Conservation (phyloP, 2,329 filamentous ascomycete genomes). For the Trichoderma koningiopsis region DNA sequence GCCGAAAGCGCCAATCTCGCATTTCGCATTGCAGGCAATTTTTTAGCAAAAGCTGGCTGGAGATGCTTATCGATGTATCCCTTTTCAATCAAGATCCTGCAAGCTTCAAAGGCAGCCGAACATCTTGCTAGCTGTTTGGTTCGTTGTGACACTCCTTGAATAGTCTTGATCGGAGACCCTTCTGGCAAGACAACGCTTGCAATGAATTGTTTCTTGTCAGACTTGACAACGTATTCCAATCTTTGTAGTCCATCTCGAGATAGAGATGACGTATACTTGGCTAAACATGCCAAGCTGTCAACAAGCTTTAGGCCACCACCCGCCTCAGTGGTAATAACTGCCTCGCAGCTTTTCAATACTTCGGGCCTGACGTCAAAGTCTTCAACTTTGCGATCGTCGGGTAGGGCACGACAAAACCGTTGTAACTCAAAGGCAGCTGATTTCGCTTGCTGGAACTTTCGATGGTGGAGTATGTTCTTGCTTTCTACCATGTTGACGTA, state of each 20-base stretch:
- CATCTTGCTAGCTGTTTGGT: conserved; percentile 82
- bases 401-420: conserved; percentile 74
- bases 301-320: conserved; percentile 79
- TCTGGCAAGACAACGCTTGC: conserved; percentile 81
- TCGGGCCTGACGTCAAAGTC: conserved; percentile 30
- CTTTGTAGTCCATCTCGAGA: conserved; percentile 35
- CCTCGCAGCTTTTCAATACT: conserved; percentile 30
- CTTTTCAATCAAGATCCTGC: conserved; percentile 66
- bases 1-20: conserved; percentile 78
- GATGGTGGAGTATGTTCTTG: conserved; percentile 64
- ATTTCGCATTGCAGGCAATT: conserved; percentile 81
- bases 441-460: conserved; percentile 60
- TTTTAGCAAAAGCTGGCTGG: conserved; percentile 70
- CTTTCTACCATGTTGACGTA: conserved; percentile 83
- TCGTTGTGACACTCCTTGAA: conserved; percentile 62
- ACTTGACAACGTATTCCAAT: conserved; percentile 64
- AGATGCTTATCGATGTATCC: conserved; percentile 73
- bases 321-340: conserved; percentile 58
- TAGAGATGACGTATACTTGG: conserved; percentile 72
- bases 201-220: conserved; percentile 61
- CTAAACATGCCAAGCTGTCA: conserved; percentile 70
- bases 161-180: conserved; percentile 68
- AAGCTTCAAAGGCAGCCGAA: conserved; percentile 85
- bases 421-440: conserved; percentile 66
- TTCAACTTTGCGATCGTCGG: conserved; percentile 65